These are phyloP conservation scores for Fusarium abutilonis DNA, from an alignment of 2,329 filamentous ascomycete genomes.

Conservation along the genomic window DNA sequence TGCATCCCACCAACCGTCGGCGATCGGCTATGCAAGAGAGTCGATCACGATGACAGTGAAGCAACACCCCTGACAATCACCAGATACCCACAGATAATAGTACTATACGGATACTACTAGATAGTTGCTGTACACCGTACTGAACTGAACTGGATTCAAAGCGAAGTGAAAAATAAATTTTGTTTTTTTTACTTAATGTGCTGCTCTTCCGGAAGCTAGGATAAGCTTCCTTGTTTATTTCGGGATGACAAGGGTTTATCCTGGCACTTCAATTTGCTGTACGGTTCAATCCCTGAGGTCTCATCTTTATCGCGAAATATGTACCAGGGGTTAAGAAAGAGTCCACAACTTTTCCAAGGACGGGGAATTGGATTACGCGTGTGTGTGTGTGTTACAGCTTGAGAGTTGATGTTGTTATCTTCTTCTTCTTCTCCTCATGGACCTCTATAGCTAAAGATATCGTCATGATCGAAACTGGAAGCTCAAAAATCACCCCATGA, in stretches of 20 bases:
- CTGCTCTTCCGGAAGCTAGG: conserved; percentile 1
- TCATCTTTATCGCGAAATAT: conserved; percentile 17
- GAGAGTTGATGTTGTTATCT: background rate
- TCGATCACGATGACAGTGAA: conserved; percentile 22
- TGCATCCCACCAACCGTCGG: conserved; percentile 27
- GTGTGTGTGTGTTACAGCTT: conserved; percentile 23
- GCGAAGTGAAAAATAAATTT: too few relatives aligned
- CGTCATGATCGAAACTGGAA: conserved; percentile 4
- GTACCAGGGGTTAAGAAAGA: conserved; percentile 16
- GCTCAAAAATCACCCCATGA: conserved; percentile 26
- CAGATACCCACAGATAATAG: background rate
- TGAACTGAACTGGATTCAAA: too few relatives aligned
- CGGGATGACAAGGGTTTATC: conserved; percentile 25
- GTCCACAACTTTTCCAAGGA: conserved; percentile 29
- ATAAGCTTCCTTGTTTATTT: conserved; percentile 35
- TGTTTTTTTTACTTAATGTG: too few relatives aligned
- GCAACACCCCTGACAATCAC: conserved; percentile 25
- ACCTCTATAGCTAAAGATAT: conserved; percentile 2
- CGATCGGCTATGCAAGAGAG: conserved; percentile 34
- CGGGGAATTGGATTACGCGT: conserved; percentile 32
- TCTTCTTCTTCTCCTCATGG: background rate
- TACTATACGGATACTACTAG: too few relatives aligned
- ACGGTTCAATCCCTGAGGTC: conserved; percentile 2
- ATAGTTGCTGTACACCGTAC: too few relatives aligned
- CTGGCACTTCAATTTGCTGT: conserved; percentile 29